These are phyloP conservation scores for Malassezia cuniculi DNA, from an alignment of 1,284 basidiomycete genomes.

Conservation along the genomic window DNA sequence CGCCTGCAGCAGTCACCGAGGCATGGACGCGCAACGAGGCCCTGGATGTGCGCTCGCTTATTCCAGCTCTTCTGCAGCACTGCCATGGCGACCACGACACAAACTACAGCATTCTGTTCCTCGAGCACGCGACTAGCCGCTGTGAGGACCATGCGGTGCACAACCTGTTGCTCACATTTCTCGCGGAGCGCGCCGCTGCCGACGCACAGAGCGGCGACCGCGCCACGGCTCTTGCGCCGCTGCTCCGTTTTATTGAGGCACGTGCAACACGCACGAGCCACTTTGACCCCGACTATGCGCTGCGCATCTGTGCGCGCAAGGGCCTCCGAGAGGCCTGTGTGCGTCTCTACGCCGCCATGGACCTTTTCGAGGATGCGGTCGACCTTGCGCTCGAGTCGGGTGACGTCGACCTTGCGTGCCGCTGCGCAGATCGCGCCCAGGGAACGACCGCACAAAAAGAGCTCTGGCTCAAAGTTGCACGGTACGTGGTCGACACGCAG, in stretches of 20 bases:
- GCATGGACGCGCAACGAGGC: constrained; percentile 72
- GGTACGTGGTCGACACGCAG: constrained; percentile 91
- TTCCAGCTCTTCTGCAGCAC: constrained; percentile 75
- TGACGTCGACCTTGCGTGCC: constrained; percentile 49
- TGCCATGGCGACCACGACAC: no score
- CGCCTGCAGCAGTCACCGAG: constrained; percentile 76
- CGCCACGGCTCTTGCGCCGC: constrained; percentile 51
- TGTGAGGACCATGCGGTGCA: no score
- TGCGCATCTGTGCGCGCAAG: constrained; percentile 66
- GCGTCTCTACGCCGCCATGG: constrained; percentile 95
- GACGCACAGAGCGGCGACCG: constrained; percentile 8
- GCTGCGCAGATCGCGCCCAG: constrained; percentile 29
- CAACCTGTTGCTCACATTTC: constrained; percentile 81
- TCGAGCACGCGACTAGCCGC: constrained; percentile 67
- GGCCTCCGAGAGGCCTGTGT: constrained; percentile 79
- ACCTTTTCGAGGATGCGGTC: constrained; percentile 86
- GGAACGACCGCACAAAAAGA: constrained; percentile 60
- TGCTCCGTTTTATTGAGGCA: constrained; percentile 77
- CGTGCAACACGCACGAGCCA: constrained; percentile 67
- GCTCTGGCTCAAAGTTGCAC: constrained; percentile 93
- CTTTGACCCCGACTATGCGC: constrained; percentile 90
- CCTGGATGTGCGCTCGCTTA: constrained; percentile 68
- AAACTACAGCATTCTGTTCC: constrained; percentile 79
- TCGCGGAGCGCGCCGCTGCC: constrained; percentile 48
- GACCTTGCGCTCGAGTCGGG: constrained; percentile 62